Base-by-base conservation (phyloP, 768 basidiomycete species). In the Termitomyces sp. region DNA sequence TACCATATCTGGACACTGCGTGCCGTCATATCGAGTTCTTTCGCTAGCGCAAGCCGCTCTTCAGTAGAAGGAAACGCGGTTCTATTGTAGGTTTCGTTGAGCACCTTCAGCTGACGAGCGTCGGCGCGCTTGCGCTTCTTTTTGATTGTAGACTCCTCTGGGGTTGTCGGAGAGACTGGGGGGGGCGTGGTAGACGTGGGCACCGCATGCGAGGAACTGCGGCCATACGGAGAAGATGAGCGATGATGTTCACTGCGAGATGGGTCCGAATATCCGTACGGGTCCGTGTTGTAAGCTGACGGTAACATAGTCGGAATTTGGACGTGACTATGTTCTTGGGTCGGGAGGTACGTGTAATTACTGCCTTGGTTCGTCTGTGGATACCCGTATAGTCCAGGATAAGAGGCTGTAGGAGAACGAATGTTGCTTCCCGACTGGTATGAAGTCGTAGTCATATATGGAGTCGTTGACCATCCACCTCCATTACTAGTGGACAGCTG, bases 11-110 rank as follows among this genome's bases (percentile, higher is more conserved):
- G 92, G 60, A 94, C 92, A 65, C 89, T 91, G 64, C 92, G 77
- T 45, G 92, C 83, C 51, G 89, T 86, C 92, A 94, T 93, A 65
- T 89, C 90, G 63, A 93, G 77, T 66, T 83, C 78, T 64, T 86
- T 89, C 14, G 92, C 91, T 53, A 93, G 75, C 37, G 84, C 85
- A 42, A 83, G 79, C n/a, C 92, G 85, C 72, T 94, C 92, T 71
- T 92, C 91, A 10, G 92, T 94, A 14, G 92, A 91, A 25, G 92
- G 92, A 68, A 94, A 94, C 17, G 92, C 91, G 3, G 92, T 94
- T 61, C 91, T 84, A 64, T 77, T 79, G 71, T 92, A 94, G 0
- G 86, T 87, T 69, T 89, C 88, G 70, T 92, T 93, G 71, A 94
- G 79, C 34, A 91, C 85, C 70, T 89, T 89, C 62, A 93, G 77